These are phyloP conservation scores for Pleurotus tuber-regium DNA, from an alignment of 768 basidiomycete genomes.

Conservation along the genomic window DNA sequence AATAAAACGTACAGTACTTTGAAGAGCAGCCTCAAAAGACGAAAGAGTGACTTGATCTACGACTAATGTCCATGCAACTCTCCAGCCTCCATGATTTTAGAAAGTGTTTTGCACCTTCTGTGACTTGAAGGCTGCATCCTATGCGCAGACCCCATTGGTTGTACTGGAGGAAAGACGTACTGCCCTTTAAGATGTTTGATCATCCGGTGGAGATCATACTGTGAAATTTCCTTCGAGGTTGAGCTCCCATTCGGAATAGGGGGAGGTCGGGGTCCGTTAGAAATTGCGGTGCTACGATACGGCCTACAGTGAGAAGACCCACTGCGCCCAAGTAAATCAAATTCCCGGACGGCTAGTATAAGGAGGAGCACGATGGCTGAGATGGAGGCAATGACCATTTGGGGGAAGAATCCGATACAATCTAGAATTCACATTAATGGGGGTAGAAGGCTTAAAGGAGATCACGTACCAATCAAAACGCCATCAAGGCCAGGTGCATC, in stretches of 20 bases:
- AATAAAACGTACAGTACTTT: no score
- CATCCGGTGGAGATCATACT: conserved; percentile 35
- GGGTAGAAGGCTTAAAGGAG: neutral
- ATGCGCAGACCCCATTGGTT: conserved; percentile 12
- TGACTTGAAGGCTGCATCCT: neutral
- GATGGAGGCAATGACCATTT: conserved; percentile 47
- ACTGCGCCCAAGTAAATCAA: conserved; percentile 21
- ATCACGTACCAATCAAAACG: conserved; percentile 41
- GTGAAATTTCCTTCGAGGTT: conserved; percentile 30
- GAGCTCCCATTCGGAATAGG: conserved; percentile 27
- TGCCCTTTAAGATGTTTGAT: conserved; percentile 36
- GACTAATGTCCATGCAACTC: neutral
- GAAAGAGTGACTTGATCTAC: no score
- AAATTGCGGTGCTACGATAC: neutral
- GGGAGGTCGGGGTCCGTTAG: conserved; percentile 23
- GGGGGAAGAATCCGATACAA: conserved; percentile 56
- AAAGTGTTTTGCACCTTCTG: conserved; percentile 2
- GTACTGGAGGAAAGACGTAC: conserved; percentile 41
- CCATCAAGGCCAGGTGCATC: conserved; percentile 53
- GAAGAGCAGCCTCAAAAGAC: no score
- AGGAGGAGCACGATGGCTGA: conserved; percentile 41
- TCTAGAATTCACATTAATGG: conserved; percentile 26
- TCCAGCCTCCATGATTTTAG: conserved; percentile 7
- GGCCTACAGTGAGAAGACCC: neutral
- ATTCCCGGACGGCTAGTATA: conserved; percentile 40